Percentiles rank a stretch among this genome's conserved stretches.
These are phyloP conservation scores for Glycine soja DNA, from an alignment of 306 rosid species.

Conservation along the genomic window DNA sequence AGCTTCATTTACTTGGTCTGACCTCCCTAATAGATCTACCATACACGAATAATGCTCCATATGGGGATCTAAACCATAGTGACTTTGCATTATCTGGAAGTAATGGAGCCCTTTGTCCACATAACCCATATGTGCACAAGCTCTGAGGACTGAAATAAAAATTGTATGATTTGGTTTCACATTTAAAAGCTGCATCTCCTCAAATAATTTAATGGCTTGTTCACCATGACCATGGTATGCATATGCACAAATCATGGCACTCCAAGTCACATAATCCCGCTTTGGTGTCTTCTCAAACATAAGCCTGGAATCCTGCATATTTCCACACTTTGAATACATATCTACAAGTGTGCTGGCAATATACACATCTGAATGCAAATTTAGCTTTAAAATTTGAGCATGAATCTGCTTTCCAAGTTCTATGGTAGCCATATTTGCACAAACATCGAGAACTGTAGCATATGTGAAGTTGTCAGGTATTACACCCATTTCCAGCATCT, in stretches of 20 bases:
- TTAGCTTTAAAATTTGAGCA: conserved; percentile 75
- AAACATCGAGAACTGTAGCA: conserved; percentile 80
- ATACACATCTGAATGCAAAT: conserved; percentile 73
- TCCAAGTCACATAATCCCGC: conserved; percentile 87
- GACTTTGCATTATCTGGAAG: conserved; percentile 67
- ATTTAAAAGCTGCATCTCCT: conserved; percentile 69
- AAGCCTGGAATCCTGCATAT: conserved; percentile 72
- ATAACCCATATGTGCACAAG: conserved; percentile 84
- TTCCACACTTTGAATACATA: conserved; percentile 91
- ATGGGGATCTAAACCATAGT: conserved; percentile 71
- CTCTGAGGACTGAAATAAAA: conserved; percentile 85
- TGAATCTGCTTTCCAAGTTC: conserved; percentile 94
- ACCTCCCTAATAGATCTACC: conserved; percentile 88
- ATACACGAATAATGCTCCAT: conserved; percentile 89
- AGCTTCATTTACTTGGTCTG: conserved; percentile 72
- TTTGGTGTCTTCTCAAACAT: conserved; percentile 79
- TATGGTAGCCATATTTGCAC: conserved; percentile 83
- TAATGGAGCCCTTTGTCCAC: conserved; percentile 65
- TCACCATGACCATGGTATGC: conserved; percentile 83
- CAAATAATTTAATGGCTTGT: conserved; percentile 73
- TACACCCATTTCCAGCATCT: conserved; percentile 72
- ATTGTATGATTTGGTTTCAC: conserved; percentile 76
- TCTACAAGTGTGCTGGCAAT: conserved; percentile 85
- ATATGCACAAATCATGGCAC: conserved; percentile 88
- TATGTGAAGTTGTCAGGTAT: conserved; percentile 85